These are phyloP conservation scores for Zygosaccharomyces pseudobailii DNA, from an alignment of 1,139 yeast species.

Conservation along the genomic window DNA sequence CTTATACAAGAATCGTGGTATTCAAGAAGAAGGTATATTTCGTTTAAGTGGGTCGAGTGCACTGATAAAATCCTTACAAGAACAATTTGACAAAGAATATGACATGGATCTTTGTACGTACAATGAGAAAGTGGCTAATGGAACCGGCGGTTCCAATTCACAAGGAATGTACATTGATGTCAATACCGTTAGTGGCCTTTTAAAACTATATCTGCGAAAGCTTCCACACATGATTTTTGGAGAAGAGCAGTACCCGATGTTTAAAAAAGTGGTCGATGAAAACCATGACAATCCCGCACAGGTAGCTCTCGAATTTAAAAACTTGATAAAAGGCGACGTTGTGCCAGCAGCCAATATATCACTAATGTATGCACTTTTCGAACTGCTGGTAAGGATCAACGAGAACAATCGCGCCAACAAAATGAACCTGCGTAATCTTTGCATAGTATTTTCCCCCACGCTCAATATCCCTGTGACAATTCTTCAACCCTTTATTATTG, in stretches of 20 bases:
- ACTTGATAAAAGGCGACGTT: slow-evolving; percentile 29
- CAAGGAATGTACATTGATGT: slow-evolving; percentile 41
- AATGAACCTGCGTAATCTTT: slow-evolving; percentile 75
- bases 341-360: slow-evolving; percentile 54
- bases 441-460: slow-evolving; percentile 86
- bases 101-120: slow-evolving; percentile 60
- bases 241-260: slow-evolving; percentile 40
- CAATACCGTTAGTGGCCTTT: slow-evolving; percentile 73
- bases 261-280: slow-evolving; percentile 36
- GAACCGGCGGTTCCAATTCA: slow-evolving; percentile 29
- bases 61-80: slow-evolving; percentile 66
- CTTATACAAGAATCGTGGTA: slow-evolving; percentile 62
- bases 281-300: slow-evolving; percentile 31
- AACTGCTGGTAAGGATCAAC: slow-evolving; percentile 61
- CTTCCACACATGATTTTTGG: slow-evolving; percentile 65
- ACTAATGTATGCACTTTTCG: slow-evolving; percentile 60
- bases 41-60: slow-evolving; percentile 87
- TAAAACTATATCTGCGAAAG: slow-evolving; percentile 70
- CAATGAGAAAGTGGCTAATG: slow-evolving; percentile 16
- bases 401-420: slow-evolving; percentile 62
- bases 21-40: slow-evolving; percentile 86
- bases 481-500: slow-evolving; percentile 57
- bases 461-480: slow-evolving; percentile 65
- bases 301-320: slow-evolving; percentile 33
- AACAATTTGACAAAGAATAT: slow-evolving; percentile 54